Evolutionary conservation across 495 filamentous ascomycete species (phyloP), one percentile per base, ranked within the genome.

Genomic region (Penicillium tannophilum): DNA sequence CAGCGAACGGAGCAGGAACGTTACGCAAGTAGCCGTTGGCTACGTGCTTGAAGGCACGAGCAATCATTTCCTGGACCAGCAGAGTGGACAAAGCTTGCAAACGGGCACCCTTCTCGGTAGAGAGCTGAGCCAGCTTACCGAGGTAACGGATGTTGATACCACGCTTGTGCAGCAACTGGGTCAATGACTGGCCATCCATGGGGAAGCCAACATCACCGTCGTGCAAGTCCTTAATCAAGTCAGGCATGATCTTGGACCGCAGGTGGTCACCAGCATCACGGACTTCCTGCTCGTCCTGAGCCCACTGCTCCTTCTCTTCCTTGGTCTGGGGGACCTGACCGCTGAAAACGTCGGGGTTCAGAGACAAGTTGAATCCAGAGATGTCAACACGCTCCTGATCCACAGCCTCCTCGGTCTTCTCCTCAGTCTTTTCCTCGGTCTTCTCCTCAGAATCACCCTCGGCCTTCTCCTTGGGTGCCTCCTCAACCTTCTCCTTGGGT

Each of bases 121-220:
- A 85, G 46, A 90, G 79, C 47, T 82, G 78, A 20, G 89, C 90
- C 63, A 98, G 68, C 69, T 85, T 89, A 50, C 95, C 95, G 28
- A 99, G 84, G 74, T 99, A 99, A 66, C 95, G 87, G 61, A 97
- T 83, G 79, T 98, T 99, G 77, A 99, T 90, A 72, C 95, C 95
- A 35, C 95, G 91, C 76, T 96, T 96, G 77, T 99, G 95, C 78
- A 99, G 84, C 43, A 97, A 84, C 61, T 87, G 84, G 60, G 86
- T 91, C 56, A 99, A 80, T 24, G 93, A 97, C 63, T 90, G 85
- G 42, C 95, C 95, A 67, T 99, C 95, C 92, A 98, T 97, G 39
- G 95, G 95, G 80, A 97, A 97, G 60, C 92, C 91, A 49, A 97
- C 87, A 60, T 99, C 95, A 10, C 92, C 90, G 64, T 96, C 90